Base-by-base conservation (phyloP, 2,329 filamentous ascomycete species). In the Diaporthe vaccinii region DNA sequence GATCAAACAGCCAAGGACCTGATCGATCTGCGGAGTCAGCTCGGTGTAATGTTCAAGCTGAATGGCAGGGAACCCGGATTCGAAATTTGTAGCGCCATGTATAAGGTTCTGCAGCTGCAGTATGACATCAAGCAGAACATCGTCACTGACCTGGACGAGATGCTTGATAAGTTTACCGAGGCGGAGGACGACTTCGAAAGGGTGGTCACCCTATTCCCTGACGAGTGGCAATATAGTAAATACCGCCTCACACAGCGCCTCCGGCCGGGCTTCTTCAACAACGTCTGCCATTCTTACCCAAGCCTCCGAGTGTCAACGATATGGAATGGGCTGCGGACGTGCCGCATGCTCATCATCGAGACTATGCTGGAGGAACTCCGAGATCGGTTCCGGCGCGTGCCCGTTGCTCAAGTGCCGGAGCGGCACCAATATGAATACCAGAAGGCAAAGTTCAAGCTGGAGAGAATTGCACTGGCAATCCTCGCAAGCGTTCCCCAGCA, bases 401-500 rank as follows among this genome's bases (percentile, higher is more conserved):
- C 72, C 3, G 75, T 61, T 17, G 67, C 58, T 15, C 34, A 65
- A 31, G 72, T 76, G 4, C 75, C 72, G 34, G 46, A 39, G n/a
- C 75, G 72, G 22, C 57, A 76, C 46, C 76, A 78, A 78, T 76
- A 85, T 31, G 83, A 82, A 41, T 79, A 83, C 68, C 81, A 82
- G 39, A 80, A 85, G 25, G 83, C 85, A 28, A 85, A 81, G 75
- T 81, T 82, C 5, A 83, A 84, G 73, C 80, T 89, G 41, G 81
- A 84, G 69, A 82, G 82, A 68, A 81, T 88, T 36, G 82, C 84
- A 71, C 81, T 84, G 58, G 84, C 84, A 39, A 84, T 89, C 62
- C 80, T 85, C 55, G 86, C 87, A 59, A 88, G 84, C 70, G 84
- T 88, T 2, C 87, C 87, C 0, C 87, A 89, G 78, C 85, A 88